Evolutionary conservation across 768 basidiomycete genomes (phyloP).

Genomic region (Rhodosporidiobolus sp.): DNA sequence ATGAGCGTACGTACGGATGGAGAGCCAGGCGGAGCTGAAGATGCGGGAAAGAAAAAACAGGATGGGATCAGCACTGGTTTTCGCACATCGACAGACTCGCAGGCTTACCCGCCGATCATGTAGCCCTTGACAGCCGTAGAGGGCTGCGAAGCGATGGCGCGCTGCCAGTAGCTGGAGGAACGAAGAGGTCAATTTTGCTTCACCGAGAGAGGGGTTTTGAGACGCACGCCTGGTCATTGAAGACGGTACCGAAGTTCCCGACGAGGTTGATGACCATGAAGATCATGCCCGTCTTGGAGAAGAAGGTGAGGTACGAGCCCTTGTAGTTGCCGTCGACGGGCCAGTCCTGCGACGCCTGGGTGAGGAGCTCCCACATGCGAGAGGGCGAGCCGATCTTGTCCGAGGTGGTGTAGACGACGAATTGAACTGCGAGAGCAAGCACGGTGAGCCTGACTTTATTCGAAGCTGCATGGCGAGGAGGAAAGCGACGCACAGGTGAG

Average conservation of each 20-base stretch:
- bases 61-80: too few relatives aligned
- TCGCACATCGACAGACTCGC: too few relatives aligned
- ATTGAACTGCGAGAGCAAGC: constrained; percentile 48
- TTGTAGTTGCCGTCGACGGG: constrained; percentile 66
- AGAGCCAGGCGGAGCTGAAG: constrained; percentile 68
- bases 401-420: constrained; percentile 77
- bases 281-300: constrained; percentile 70
- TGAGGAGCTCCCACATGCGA: constrained; percentile 56
- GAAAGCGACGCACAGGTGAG: background rate
- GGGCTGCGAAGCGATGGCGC: constrained; percentile 81
- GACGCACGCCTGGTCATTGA: constrained; percentile 35
- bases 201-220: constrained; percentile 11
- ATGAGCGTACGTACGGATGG: constrained; percentile 49
- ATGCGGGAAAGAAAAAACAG: too few relatives aligned
- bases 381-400: constrained; percentile 72
- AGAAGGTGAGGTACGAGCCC: constrained; percentile 79
- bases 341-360: background rate
- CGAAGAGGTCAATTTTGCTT: background rate
- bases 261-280: constrained; percentile 56
- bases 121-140: constrained; percentile 84
- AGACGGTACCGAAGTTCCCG: constrained; percentile 50
- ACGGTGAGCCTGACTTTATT: background rate
- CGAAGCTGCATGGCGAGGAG: background rate
- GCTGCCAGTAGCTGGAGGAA: constrained; percentile 51
- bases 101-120: constrained; percentile 64